phyloP scores from a whole-genome alignment of 192 early-diverging fungal genomes.

The Podila epigama region DNA sequence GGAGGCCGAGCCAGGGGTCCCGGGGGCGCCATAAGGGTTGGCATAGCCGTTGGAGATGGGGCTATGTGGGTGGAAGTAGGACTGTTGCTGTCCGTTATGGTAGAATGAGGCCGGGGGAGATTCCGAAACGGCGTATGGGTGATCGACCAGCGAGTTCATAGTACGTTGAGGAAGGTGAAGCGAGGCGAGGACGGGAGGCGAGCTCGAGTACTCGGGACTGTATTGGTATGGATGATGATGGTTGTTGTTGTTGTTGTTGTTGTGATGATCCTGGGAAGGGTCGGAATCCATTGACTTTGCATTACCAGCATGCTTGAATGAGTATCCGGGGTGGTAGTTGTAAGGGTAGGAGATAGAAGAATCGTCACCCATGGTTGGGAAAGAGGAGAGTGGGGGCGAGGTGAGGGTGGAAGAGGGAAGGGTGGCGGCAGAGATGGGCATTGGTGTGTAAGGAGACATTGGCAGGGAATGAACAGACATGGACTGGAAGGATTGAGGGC shows the following conservation, averaged over 20 bases:
- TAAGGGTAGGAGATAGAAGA: constrained; percentile 38
- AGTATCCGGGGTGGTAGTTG: constrained; percentile 26
- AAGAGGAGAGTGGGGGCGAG: constrained; percentile 35
- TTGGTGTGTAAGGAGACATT: constrained; percentile 1
- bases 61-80: constrained; percentile 34
- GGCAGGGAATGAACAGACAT: constrained; percentile 7
- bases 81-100: constrained; percentile 34
- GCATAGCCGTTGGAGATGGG: constrained; percentile 35
- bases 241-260: too few species aligned
- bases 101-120: constrained; percentile 40
- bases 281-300: constrained; percentile 41
- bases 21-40: constrained; percentile 11
- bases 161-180: constrained; percentile 35
- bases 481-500: constrained; percentile 22
- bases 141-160: constrained; percentile 20
- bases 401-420: constrained; percentile 32
- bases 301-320: constrained; percentile 52
- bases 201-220: constrained; percentile 41
- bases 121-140: constrained; percentile 11
- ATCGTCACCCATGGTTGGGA: constrained; percentile 42
- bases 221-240: constrained; percentile 36
- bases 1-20: constrained; percentile 13
- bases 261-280: constrained; percentile 18
- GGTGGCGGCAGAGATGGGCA: constrained; percentile 32
- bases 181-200: constrained; percentile 23